phyloP scores from a whole-genome alignment of 2,329 filamentous ascomycete genomes.

The Aspergillus neoniger region DNA sequence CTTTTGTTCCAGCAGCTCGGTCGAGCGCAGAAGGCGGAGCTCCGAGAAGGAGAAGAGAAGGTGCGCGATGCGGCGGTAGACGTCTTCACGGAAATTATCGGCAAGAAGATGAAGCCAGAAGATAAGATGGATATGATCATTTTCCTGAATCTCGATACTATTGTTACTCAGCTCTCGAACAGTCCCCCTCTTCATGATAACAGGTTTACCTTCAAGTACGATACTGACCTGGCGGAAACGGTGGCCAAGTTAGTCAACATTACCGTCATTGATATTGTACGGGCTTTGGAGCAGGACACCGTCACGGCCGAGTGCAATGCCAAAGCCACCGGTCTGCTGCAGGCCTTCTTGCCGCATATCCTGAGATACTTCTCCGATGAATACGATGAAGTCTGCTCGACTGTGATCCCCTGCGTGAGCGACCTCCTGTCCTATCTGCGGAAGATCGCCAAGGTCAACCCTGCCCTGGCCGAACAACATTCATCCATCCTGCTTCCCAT shows the following conservation, averaged over 20 bases:
- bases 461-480: constrained; percentile 71
- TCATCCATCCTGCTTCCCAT: constrained; percentile 82
- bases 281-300: constrained; percentile 72
- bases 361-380: constrained; percentile 96
- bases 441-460: constrained; percentile 67
- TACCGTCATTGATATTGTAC: constrained; percentile 81
- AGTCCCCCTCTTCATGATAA: constrained; percentile 79
- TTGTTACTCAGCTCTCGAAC: constrained; percentile 81
- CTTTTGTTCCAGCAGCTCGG: constrained; percentile 84
- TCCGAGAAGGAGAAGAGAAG: constrained; percentile 72
- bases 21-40: constrained; percentile 62
- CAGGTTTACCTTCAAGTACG: constrained; percentile 81
- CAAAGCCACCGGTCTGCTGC: constrained; percentile 78
- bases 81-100: constrained; percentile 91
- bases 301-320: constrained; percentile 63
- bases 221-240: constrained; percentile 91
- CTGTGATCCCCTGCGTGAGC: constrained; percentile 88
- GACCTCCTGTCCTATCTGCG: constrained; percentile 90
- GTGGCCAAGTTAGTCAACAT: constrained; percentile 96
- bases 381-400: constrained; percentile 96
- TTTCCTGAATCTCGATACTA: constrained; percentile 82
- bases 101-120: constrained; percentile 93
- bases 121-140: constrained; percentile 94
- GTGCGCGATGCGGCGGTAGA: constrained; percentile 90
- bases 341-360: constrained; percentile 80